Evolutionary conservation across 257 asterid species (phyloP).

Genomic region (Fraxinus excelsior): DNA sequence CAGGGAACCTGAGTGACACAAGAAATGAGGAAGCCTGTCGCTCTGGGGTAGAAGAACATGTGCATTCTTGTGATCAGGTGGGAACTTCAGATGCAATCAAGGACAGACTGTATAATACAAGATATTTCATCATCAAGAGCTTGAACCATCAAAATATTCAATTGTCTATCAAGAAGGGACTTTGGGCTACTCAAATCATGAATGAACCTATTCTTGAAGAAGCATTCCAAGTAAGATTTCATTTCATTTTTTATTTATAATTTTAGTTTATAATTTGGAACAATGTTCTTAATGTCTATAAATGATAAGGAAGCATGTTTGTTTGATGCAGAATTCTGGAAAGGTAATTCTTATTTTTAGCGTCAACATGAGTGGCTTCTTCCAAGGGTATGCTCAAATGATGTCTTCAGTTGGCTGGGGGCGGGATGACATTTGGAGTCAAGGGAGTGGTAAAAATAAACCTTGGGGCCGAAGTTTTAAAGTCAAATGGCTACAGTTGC

Average conservation of each 20-base stretch:
- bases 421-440: constrained; percentile 81
- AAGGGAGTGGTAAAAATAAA: constrained; percentile 67
- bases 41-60: constrained; percentile 54
- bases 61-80: constrained; percentile 44
- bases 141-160: constrained; percentile 84
- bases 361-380: constrained; percentile 96
- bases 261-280: background rate
- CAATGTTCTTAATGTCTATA: background rate
- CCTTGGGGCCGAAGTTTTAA: constrained; percentile 95
- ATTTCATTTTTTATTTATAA: constrained; percentile 26
- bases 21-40: constrained; percentile 50
- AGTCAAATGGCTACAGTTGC: constrained; percentile 80
- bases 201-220: constrained; percentile 96
- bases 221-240: constrained; percentile 82
- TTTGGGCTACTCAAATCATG: constrained; percentile 99
- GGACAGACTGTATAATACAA: constrained; percentile 44
- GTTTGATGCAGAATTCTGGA: constrained; percentile 77
- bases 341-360: constrained; percentile 94
- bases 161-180: constrained; percentile 72
- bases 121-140: constrained; percentile 96
- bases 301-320: background rate
- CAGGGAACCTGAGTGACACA: constrained; percentile 52
- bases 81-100: constrained; percentile 53
- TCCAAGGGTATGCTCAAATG: constrained; percentile 99
- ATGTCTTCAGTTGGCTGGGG: constrained; percentile 84